Evolutionary conservation across 805 yeast genomes (phyloP).

Genomic region (Pichia paraexigua): DNA sequence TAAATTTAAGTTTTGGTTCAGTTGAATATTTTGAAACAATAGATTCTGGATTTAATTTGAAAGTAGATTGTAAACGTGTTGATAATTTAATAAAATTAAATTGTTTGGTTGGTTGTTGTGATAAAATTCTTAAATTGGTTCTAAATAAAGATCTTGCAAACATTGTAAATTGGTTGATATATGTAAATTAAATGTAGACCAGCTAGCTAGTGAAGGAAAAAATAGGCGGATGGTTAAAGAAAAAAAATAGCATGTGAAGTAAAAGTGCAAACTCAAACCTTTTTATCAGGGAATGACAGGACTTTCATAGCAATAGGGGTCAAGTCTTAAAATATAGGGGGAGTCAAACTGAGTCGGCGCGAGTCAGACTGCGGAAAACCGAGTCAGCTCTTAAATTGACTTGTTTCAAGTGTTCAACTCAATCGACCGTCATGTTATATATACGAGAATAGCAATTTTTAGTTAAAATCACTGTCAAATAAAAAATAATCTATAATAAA

Average conservation of each 20-base stretch:
- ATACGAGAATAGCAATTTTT: no score
- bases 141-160: slow-evolving; percentile 10
- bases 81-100: slow-evolving; percentile 8
- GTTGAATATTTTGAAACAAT: slow-evolving; percentile 25
- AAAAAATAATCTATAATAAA: neutral
- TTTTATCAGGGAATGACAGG: neutral
- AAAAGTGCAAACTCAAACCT: neutral
- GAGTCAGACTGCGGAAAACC: no score
- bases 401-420: no score
- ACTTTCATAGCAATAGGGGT: neutral
- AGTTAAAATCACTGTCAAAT: neutral
- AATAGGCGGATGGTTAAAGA: no score
- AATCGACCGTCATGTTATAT: neutral
- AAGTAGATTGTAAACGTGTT: slow-evolving; percentile 15
- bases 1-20: slow-evolving; percentile 55
- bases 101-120: slow-evolving; percentile 3
- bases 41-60: slow-evolving; percentile 25
- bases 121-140: slow-evolving; percentile 4
- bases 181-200: neutral
- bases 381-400: no score
- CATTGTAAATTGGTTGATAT: slow-evolving; percentile 1
- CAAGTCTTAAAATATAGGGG: no score
- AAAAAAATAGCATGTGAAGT: neutral
- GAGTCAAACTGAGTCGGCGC: no score
- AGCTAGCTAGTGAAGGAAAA: neutral